phyloP scores from a whole-genome alignment of 305 asterid species.

The Nicotiana rustica region DNA sequence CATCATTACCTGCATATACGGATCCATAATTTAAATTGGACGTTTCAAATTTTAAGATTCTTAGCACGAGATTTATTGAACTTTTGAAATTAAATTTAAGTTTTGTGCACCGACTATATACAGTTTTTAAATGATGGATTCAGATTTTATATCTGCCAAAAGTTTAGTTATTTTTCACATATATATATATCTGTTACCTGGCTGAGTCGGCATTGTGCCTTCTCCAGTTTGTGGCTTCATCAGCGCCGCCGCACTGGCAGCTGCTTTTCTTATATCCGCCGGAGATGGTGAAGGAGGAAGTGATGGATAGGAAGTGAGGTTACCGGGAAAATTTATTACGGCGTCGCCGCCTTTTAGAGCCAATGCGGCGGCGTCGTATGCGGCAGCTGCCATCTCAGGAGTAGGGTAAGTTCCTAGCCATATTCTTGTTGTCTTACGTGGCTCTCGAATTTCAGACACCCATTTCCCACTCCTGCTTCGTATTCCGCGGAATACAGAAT shows the following conservation, averaged over 20 bases:
- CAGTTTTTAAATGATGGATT: no score
- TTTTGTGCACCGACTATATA: not conserved
- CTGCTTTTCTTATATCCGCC: conserved; percentile 46
- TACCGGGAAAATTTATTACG: conserved; percentile 54
- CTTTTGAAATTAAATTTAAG: not conserved
- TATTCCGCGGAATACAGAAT: conserved; percentile 46
- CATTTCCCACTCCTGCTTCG: conserved; percentile 54
- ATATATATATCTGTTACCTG: not conserved
- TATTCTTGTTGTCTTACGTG: conserved; percentile 72
- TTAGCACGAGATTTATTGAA: not conserved
- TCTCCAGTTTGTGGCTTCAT: conserved; percentile 32
- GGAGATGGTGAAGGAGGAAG: conserved; percentile 70
- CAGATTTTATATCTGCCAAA: no score
- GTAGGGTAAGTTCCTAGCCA: conserved; percentile 86
- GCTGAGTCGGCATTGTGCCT: not conserved
- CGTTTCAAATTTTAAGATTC: not conserved
- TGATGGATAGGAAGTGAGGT: conserved; percentile 47
- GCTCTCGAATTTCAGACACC: conserved; percentile 82
- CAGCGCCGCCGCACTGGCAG: conserved; percentile 33
- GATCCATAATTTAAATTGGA: not conserved
- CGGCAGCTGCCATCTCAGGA: conserved; percentile 57
- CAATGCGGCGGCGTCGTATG: conserved; percentile 52
- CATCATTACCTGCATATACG: not conserved
- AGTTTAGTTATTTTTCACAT: no score
- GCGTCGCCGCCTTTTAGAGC: conserved; percentile 56